Evolutionary conservation across 176 grass and related monocot genomes (phyloP).

Genomic region (Raddia guianensis): DNA sequence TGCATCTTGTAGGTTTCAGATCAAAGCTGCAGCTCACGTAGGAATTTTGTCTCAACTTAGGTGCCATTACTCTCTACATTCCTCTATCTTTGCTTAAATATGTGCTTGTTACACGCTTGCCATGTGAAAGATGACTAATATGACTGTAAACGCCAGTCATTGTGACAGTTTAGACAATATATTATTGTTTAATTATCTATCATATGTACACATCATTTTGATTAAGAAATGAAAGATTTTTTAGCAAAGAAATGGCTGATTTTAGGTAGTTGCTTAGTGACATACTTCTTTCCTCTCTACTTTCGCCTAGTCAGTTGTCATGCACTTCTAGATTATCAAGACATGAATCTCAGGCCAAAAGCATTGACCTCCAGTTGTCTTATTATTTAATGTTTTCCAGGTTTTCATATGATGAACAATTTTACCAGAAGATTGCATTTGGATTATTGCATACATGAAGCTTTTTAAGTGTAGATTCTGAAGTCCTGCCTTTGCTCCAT

Average conservation of each 20-base stretch:
- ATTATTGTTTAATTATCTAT: neutral
- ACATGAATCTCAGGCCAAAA: neutral
- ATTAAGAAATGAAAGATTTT: neutral
- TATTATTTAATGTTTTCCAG: constrained; percentile 11
- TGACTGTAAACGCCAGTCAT: neutral
- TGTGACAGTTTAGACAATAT: constrained; percentile 12
- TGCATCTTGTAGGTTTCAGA: neutral
- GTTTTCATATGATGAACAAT: constrained; percentile 9
- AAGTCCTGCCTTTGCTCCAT: constrained; percentile 32
- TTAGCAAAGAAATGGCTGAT: neutral
- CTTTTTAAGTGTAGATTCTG: constrained; percentile 58
- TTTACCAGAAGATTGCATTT: constrained; percentile 35
- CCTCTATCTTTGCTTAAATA: neutral
- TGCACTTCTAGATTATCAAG: neutral
- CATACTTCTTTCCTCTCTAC: neutral
- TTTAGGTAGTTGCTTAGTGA: neutral
- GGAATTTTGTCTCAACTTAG: neutral
- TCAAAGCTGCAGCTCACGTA: neutral
- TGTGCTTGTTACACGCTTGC: neutral
- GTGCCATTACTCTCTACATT: neutral
- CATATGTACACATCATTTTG: neutral
- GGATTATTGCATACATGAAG: constrained; percentile 33
- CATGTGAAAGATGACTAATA: neutral
- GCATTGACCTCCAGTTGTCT: neutral
- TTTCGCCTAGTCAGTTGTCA: constrained; percentile 14